Base-by-base conservation (phyloP, 768 basidiomycete species). In the Stropharia rugosoannulata region DNA sequence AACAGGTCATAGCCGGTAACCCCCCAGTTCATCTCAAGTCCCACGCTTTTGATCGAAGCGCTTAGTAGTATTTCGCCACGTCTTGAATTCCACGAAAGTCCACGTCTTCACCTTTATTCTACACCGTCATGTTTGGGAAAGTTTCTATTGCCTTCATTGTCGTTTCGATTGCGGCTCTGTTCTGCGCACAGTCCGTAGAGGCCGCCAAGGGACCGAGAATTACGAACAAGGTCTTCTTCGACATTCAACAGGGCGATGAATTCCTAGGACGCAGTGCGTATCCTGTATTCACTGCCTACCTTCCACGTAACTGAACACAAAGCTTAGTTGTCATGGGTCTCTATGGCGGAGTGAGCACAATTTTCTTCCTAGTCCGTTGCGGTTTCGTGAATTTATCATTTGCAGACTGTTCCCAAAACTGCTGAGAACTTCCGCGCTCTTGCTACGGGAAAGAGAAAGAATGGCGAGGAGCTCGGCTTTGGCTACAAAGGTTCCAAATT, bases 351-450 rank as follows among this genome's bases (percentile, higher is more conserved):
- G 93, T 90, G 74, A 59, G 55, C 44, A 18, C 42, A 16, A 5
- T 11, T 15, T 29, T 22, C 22, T 47, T n/a, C 5, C 36, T 1
- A 19, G 16, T 25, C 16, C n/a, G 35, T 12, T 4, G 4, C 9
- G 1, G 36, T 35, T 58, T 64, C 43, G 22, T 37, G 44, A 27
- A 51, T 32, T 29, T 16, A 5, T 19, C 18, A 38, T 12, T 53
- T 19, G 32, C 53, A 95, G 89, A 93, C 93, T 45, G 95, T 97
- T 44, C 95, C 95, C 52, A 95, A 95, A 76, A 98, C 95, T 32
- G 95, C 79, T 22, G 95, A 95, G 81, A 98, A 98, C 83, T 98
- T 98, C 85, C 89, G 94, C 55, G 93, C 94, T 46, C 81, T 99
- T 62, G 78, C 91, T 11, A 92, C 93, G 37, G 92, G 95, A 55